Base-by-base conservation (phyloP, 352 stramenopile genomes). In the Halophytophthora batemanensis region DNA sequence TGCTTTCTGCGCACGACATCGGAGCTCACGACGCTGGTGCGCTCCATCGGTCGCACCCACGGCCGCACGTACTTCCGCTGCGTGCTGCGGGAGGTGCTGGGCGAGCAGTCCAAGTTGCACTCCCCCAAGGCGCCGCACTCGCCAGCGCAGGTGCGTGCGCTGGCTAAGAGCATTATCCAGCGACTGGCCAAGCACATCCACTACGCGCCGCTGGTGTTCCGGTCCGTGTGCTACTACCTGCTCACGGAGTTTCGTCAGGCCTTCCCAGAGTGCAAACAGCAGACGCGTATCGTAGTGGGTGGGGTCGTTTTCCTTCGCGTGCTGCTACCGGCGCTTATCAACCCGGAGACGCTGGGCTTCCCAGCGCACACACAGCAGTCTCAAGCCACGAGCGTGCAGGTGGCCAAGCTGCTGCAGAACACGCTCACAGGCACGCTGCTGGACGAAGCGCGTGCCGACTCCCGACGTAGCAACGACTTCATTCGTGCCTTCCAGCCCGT, bases 321-420 rank as follows among this genome's bases (percentile, higher is more conserved):
- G 56, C 36, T 93, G 17, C 87, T 77, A 28, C 83, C 83, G 1
- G 75, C 83, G 18, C 69, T 93, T 28, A 71, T 93, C 65, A 93
- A 93, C 64, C 83, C 83, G 14, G 79, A 91, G 53, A 64, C 87
- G 40, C 82, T 93, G 29, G 83, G 83, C 43, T 93, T 90, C 50
- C 53, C 70, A 31, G 60, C 68, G 2, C 81, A 91, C 51, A 77
- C 69, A 10, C 38, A 65, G 21, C 56, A 62, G 46, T 83, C 83
- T 5, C 64, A 86, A 1, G 67, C 71, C 4, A 57, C 68, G 19
- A 76, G 72, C 47, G 74, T 91, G 33, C 80, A 90, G 61, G 74
- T 93, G 51, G 81, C 83, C 59, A 91, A 90, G 66, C 66, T 93
- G 39, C 58, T 93, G 19, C 83, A 93, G 59, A 69, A 78, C 64